Base-by-base conservation (phyloP, 306 rosid species). In the Senna tora region DNA sequence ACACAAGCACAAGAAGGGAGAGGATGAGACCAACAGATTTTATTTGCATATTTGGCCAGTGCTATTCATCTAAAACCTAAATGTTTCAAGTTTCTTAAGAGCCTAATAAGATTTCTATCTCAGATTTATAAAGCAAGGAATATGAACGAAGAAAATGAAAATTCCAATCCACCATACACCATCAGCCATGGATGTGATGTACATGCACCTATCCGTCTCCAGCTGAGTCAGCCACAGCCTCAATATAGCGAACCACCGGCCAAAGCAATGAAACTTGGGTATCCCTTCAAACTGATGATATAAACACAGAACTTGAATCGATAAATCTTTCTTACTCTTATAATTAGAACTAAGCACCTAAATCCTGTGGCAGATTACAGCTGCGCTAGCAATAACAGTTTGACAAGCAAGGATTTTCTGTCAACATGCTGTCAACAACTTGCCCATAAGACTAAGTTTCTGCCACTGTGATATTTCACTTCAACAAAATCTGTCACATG, bases 201-300 rank as follows among this genome's bases (percentile, higher is more conserved):
- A 67, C 84, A 70, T 42, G 67, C 72, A 53, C 80, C 90, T 39
- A 78, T 86, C 36, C 57, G 79, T 68, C 93, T 90, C 67, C 94
- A 87, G 83, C 90, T 89, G 80, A 84, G 89, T 75, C 93, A 78
- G 76, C 89, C 97, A 75, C 86, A 63, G 58, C n/a, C 94, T 79
- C 86, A 84, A 64, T 81, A 75, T 75, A 83, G 59, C 38, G 86
- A 83, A 80, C 65, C 73, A 69, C 60, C 83, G 50, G 74, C 65
- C 69, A 79, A 73, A 28, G 83, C 79, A 75, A 79, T 83, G 70
- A 83, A 78, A 69, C 78, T 88, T 50, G 94, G 97, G 96, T 93
- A 90, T 57, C 59, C 45, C 67, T 72, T 79, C 67, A 49, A 68
- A 53, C 81, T 55, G 9, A 61, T 62, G 43, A 65, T 34, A 64